Base-by-base conservation (phyloP, 345 rosid species). In the Salix koriyanagi region DNA sequence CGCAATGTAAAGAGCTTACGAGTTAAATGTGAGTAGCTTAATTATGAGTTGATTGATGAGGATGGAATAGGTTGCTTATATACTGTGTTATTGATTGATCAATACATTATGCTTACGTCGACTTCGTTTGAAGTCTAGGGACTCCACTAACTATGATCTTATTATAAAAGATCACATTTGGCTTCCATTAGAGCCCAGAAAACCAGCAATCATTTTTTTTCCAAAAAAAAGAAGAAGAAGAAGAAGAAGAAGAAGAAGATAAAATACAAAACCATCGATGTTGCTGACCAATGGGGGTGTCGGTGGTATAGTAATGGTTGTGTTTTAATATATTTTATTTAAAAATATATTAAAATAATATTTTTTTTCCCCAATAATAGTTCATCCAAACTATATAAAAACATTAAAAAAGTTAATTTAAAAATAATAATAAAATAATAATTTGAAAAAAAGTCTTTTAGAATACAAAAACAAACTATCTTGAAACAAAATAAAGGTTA, bases 101-200 rank as follows among this genome's bases (percentile, higher is more conserved):
- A 37, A 25, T 65, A 32, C 36, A 69, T 65, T n/a, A 75, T 62
- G 62, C 26, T 39, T 80, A 78, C 79, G 84, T 68, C 42, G 37
- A 36, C 37, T 75, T 46, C 9, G 67, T 77, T 48, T 60, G 4
- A 39, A 80, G 46, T 84, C 80, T 56, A 26, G 78, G 83, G 85
- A 82, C 83, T 84, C 85, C 87, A 84, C 82, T 76, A 76, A 15
- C 16, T 25, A n/a, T 36, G 37, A 46, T 14, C 61, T 32, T 30
- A 28, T 28, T 23, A 34, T 39, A 19, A 26, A 44, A 30, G 41
- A 48, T 15, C 67, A n/a, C 67, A 13, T 34, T 52, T 52, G 58
- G 69, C 18, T 72, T 25, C 34, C 75, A 58, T 18, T 2, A n/a
- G 23, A 65, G 5, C 34, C 34, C 4, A 11, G 34, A 65, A 21